These are phyloP conservation scores for Teratosphaeria epicoccoides DNA, from an alignment of 2,329 filamentous ascomycete genomes.

Conservation along the genomic window DNA sequence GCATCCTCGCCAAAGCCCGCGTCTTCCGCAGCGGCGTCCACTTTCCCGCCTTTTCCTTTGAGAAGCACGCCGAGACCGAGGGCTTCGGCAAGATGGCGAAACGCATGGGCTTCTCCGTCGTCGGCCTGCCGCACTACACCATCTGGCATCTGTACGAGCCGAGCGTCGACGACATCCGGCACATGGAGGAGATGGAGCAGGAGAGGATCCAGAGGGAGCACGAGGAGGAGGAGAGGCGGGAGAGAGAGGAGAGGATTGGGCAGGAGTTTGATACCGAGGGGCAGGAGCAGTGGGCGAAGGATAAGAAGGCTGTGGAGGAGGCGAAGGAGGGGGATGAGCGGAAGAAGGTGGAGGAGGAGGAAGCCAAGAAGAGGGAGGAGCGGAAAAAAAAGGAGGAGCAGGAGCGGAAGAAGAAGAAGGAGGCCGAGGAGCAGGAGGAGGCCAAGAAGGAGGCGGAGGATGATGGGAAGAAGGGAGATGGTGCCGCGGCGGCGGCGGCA, in stretches of 20 bases:
- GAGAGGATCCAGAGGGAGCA: constrained; percentile 70
- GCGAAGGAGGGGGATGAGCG: constrained; percentile 1
- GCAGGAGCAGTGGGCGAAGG: constrained; percentile 76
- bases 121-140: constrained; percentile 92
- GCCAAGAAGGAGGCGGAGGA: not conserved
- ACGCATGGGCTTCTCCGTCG: constrained; percentile 88
- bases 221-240: constrained; percentile 64
- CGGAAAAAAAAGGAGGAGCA: constrained; percentile 45
- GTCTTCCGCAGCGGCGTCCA: constrained; percentile 93
- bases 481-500: not conserved
- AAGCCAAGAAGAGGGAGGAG: not conserved
- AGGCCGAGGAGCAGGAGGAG: constrained; percentile 31
- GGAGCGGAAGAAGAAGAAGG: constrained; percentile 88
- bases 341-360: not conserved
- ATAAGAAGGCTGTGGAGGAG: constrained; percentile 59
- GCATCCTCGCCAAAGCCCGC: constrained; percentile 88
- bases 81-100: constrained; percentile 99
- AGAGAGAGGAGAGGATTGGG: constrained; percentile 66
- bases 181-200: constrained; percentile 98
- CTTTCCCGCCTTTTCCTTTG: constrained; percentile 96
- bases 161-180: constrained; percentile 91
- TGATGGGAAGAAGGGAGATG: not conserved
- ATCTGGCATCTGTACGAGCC: constrained; percentile 99
- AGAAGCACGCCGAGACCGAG: constrained; percentile 97
- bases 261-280: constrained; percentile 70